Percentiles rank a stretch among this genome's conserved stretches.
phyloP scores from a whole-genome alignment of 1,284 basidiomycete genomes.

The Fomitiporia mediterranea region DNA sequence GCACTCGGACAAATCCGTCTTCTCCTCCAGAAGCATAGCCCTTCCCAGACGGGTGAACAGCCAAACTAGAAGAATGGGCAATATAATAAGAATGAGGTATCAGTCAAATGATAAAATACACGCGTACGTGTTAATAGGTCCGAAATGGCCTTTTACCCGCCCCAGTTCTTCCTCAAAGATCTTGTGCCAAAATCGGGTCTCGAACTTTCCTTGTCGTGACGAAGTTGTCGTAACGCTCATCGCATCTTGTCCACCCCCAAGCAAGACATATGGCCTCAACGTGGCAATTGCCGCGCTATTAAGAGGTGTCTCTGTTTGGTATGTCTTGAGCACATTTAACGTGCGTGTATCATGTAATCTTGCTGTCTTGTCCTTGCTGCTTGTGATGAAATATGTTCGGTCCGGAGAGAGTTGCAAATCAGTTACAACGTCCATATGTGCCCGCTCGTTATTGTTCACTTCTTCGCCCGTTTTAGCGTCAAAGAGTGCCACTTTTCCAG shows the following conservation, averaged over 20 bases:
- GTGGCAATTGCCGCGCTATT: constrained; percentile 92
- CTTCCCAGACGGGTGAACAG: constrained; percentile 86
- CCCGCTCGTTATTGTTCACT: constrained; percentile 74
- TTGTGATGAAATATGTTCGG: constrained; percentile 93
- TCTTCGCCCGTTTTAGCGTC: constrained; percentile 88
- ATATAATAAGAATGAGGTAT: constrained; percentile 5
- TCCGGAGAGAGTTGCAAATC: constrained; percentile 92
- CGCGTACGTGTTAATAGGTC: constrained; percentile 91
- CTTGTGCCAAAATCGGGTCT: constrained; percentile 98
- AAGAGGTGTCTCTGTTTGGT: constrained; percentile 88
- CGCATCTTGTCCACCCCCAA: constrained; percentile 97
- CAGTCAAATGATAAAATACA: not conserved
- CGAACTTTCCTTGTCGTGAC: constrained; percentile 92
- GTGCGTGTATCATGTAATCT: constrained; percentile 90
- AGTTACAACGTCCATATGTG: constrained; percentile 81
- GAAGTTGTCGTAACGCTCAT: constrained; percentile 98
- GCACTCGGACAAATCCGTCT: constrained; percentile 92
- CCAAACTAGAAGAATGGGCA: constrained; percentile 52
- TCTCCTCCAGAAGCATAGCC: constrained; percentile 94
- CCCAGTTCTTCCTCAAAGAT: constrained; percentile 98
- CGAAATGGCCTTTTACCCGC: constrained; percentile 94
- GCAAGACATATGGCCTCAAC: constrained; percentile 80
- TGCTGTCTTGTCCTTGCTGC: constrained; percentile 95
- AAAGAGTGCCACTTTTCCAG: constrained; percentile 90
- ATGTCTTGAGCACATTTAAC: constrained; percentile 91